Conservation (phyloP, 805 yeast genomes). For the Saccharomycopsis javanensis region DNA sequence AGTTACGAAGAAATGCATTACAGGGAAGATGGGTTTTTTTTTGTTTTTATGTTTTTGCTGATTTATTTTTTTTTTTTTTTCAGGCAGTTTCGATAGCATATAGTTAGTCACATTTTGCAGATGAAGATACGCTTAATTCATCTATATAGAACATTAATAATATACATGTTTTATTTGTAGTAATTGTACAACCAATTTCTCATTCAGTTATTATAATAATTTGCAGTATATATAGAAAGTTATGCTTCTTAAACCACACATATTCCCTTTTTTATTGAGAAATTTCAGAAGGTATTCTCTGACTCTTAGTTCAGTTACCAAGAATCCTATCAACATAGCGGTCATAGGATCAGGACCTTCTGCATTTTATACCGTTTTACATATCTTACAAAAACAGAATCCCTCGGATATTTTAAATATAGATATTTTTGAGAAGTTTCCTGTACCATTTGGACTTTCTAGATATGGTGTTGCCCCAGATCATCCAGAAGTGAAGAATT, state of each 20-base stretch:
- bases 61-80: no score
- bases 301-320: background rate
- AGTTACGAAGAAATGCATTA: no score
- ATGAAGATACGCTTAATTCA: no score
- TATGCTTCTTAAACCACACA: background rate
- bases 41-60: no score
- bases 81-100: no score
- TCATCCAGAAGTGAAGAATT: slow-evolving; percentile 90
- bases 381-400: slow-evolving; percentile 43
- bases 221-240: background rate
- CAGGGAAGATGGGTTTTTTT: no score
- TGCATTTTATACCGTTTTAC: slow-evolving; percentile 82
- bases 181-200: no score
- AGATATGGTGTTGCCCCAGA: slow-evolving; percentile 99
- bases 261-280: background rate
- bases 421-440: slow-evolving; percentile 59
- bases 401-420: slow-evolving; percentile 22
- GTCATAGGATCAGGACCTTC: slow-evolving; percentile 95
- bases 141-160: no score
- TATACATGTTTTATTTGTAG: no score
- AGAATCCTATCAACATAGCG: slow-evolving; percentile 37
- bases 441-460: slow-evolving; percentile 86
- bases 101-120: no score
- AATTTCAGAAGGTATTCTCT: background rate
- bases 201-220: no score